Conservation (phyloP, 2,329 filamentous ascomycete genomes). For the Nemania sp. region DNA sequence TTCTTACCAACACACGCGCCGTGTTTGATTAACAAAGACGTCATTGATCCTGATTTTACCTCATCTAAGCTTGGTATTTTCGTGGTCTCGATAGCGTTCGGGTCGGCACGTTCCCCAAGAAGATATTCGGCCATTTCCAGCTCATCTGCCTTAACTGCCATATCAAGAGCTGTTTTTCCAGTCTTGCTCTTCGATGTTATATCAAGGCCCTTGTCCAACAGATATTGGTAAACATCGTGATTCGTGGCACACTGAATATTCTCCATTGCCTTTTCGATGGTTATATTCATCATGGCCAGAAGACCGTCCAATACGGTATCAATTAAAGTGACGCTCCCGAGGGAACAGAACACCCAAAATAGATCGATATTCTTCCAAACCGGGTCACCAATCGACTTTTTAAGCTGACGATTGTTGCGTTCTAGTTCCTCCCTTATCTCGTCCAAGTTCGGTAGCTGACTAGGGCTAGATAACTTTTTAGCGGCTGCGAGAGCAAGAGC, state of each 20-base stretch:
- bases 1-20: not conserved
- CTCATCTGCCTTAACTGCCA: not conserved
- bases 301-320: constrained; percentile 3
- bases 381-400: not conserved
- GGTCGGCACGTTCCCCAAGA: not conserved
- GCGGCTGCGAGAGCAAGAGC: constrained; percentile 13
- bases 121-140: constrained; percentile 3
- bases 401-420: constrained; percentile 10
- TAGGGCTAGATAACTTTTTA: not conserved
- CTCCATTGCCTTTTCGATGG: not conserved
- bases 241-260: not conserved
- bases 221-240: not conserved
- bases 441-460: not conserved
- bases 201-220: not conserved
- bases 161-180: constrained; percentile 11
- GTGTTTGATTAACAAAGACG: not conserved
- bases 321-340: constrained; percentile 3
- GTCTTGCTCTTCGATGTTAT: not conserved
- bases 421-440: constrained; percentile 8
- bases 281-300: not conserved
- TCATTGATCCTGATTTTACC: not conserved
- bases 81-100: not conserved
- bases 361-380: not conserved
- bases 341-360: not conserved
- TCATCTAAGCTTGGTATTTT: not conserved